These are phyloP conservation scores for Sanguinoderma infundibulare DNA, from an alignment of 1,284 basidiomycete genomes.

Conservation along the genomic window DNA sequence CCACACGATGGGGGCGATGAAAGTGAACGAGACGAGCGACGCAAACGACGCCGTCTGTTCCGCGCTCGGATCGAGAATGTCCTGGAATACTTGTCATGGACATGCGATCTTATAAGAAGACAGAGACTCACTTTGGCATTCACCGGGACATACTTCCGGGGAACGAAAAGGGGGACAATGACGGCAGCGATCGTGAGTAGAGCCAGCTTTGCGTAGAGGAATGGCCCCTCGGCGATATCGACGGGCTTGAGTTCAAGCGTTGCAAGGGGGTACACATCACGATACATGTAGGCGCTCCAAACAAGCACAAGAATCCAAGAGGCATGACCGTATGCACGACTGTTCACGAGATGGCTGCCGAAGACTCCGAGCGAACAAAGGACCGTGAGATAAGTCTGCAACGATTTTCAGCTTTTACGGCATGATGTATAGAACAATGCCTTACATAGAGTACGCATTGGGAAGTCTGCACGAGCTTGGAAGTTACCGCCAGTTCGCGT, in stretches of 20 bases:
- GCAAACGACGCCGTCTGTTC: slow-evolving; percentile 43
- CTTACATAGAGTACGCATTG: slow-evolving; percentile 16
- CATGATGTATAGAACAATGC: not conserved
- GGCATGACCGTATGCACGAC: slow-evolving; percentile 10
- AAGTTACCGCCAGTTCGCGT: not conserved
- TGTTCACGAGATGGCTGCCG: not conserved
- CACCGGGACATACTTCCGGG: slow-evolving; percentile 47
- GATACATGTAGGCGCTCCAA: slow-evolving; percentile 49
- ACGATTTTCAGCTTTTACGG: not conserved
- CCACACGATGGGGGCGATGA: slow-evolving; percentile 38
- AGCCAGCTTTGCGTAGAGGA: slow-evolving; percentile 41
- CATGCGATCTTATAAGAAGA: not conserved
- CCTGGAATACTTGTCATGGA: slow-evolving; percentile 18
- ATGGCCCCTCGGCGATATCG: slow-evolving; percentile 41
- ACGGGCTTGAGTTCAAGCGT: slow-evolving; percentile 44
- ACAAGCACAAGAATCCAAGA: slow-evolving; percentile 15
- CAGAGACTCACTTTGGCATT: slow-evolving; percentile 38
- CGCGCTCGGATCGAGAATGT: slow-evolving; percentile 32
- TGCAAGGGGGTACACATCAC: slow-evolving; percentile 54
- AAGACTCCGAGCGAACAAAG: slow-evolving; percentile 1
- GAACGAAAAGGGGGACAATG: slow-evolving; percentile 48
- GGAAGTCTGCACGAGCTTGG: not conserved
- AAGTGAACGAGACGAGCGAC: slow-evolving; percentile 36
- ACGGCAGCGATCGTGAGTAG: slow-evolving; percentile 46
- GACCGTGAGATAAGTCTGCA: slow-evolving; percentile 11